phyloP scores from a whole-genome alignment of 495 filamentous ascomycete genomes.

The Talaromyces wortmannii region DNA sequence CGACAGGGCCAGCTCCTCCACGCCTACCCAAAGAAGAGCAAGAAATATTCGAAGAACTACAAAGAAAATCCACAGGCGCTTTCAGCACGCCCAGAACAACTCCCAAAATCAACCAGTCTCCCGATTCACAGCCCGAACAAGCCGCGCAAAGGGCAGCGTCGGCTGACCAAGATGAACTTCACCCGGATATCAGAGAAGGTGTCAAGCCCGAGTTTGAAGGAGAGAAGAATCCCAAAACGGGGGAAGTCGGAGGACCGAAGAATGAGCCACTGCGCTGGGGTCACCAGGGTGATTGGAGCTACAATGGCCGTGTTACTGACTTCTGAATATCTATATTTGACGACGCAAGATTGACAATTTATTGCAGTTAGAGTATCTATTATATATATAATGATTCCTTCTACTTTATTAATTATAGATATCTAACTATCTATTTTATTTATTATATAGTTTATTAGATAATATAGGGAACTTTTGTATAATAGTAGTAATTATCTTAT shows the following conservation, averaged over 20 bases:
- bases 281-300: conserved; percentile 79
- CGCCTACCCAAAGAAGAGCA: conserved; percentile 83
- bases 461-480: no score
- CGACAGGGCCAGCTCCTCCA: conserved; percentile 62
- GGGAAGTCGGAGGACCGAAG: conserved; percentile 95
- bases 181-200: conserved; percentile 64
- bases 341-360: no score
- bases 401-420: no score
- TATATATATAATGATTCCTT: no score
- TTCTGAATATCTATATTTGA: conserved; percentile 46
- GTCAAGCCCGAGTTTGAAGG: conserved; percentile 91
- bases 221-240: conserved; percentile 86
- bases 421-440: no score
- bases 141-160: conserved; percentile 15
- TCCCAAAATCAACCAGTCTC: conserved; percentile 37
- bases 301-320: conserved; percentile 91
- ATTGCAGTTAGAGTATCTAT: no score
- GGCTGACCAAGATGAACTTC: conserved; percentile 43
- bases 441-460: no score
- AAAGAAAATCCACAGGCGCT: conserved; percentile 62
- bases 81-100: conserved; percentile 55
- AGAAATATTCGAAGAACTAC: conserved; percentile 86
- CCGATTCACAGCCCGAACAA: conserved; percentile 16
- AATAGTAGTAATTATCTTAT: no score
- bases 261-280: conserved; percentile 95